Evolutionary conservation across 2,329 filamentous ascomycete species (phyloP).

Genomic region (Colletotrichum brevisporum): DNA sequence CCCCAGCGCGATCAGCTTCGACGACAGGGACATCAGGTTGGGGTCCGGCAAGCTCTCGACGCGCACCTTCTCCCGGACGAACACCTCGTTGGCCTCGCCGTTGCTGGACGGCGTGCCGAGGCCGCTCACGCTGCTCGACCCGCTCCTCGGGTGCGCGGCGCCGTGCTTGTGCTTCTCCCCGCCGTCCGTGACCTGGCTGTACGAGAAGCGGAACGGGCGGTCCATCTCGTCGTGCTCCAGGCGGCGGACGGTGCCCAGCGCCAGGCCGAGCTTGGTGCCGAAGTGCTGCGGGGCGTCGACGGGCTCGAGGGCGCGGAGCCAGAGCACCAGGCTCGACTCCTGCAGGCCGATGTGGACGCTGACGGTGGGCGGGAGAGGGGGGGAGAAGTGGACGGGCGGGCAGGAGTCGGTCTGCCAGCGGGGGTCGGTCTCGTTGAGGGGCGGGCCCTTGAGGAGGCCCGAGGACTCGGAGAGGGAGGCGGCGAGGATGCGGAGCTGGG

Average conservation of each 20-base stretch:
- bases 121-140: slow-evolving; percentile 22
- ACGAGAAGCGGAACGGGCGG: slow-evolving; percentile 76
- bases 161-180: slow-evolving; percentile 40
- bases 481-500: slow-evolving; percentile 69
- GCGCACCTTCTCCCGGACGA: slow-evolving; percentile 89
- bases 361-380: slow-evolving; percentile 70
- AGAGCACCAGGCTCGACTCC: slow-evolving; percentile 78
- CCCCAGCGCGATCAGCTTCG: slow-evolving; percentile 85
- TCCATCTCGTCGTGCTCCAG: slow-evolving; percentile 86
- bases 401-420: slow-evolving; percentile 62
- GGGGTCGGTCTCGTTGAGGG: slow-evolving; percentile 55
- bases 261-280: slow-evolving; percentile 78
- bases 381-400: slow-evolving; percentile 59
- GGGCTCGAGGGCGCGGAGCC: slow-evolving; percentile 78
- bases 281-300: slow-evolving; percentile 73
- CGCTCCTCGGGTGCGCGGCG: slow-evolving; percentile 24
- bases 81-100: slow-evolving; percentile 71
- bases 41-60: slow-evolving; percentile 89
- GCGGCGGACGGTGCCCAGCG: slow-evolving; percentile 74
- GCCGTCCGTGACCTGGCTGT: slow-evolving; percentile 46
- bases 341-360: slow-evolving; percentile 81
- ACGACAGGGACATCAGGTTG: slow-evolving; percentile 84
- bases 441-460: slow-evolving; percentile 69
- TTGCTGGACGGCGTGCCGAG: slow-evolving; percentile 33
- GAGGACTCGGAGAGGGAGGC: slow-evolving; percentile 67